These are phyloP conservation scores for Hydrangea macrophylla DNA, from an alignment of 148 eudicot genomes.

Conservation along the genomic window DNA sequence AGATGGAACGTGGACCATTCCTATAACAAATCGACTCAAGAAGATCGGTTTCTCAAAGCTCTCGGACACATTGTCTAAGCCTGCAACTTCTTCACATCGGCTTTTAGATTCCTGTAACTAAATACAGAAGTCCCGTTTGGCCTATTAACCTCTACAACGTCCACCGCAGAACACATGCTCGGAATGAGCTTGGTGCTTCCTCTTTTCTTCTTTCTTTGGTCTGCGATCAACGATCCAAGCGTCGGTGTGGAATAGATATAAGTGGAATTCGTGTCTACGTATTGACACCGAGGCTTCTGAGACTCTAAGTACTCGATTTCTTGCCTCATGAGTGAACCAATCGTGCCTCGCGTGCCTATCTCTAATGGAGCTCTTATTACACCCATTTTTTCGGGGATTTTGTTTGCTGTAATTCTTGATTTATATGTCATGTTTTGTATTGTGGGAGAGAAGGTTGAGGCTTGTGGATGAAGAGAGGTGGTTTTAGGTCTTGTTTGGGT, in stretches of 20 bases:
- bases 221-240: constrained; percentile 16
- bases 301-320: constrained; percentile 46
- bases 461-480: constrained; percentile 20
- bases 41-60: constrained; percentile 77
- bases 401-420: constrained; percentile 25
- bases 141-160: constrained; percentile 39
- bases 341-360: constrained; percentile 58
- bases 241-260: constrained; percentile 19
- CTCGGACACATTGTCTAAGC: constrained; percentile 49
- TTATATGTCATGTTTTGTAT: constrained; percentile 10
- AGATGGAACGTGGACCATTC: constrained; percentile 32
- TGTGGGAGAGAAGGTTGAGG: constrained; percentile 14
- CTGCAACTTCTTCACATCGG: constrained; percentile 28
- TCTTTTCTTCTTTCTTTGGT: constrained; percentile 38
- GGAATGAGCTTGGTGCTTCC: constrained; percentile 43
- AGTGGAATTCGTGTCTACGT: constrained; percentile 10
- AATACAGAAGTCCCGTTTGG: constrained; percentile 20
- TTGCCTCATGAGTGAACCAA: constrained; percentile 54
- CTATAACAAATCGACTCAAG: constrained; percentile 50
- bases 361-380: constrained; percentile 35
- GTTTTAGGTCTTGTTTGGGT: constrained; percentile 11
- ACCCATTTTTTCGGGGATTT: constrained; percentile 22
- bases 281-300: constrained; percentile 12
- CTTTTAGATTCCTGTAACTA: constrained; percentile 42
- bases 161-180: constrained; percentile 55